These are phyloP conservation scores for Aspergillus aculeatus DNA, from an alignment of 2,329 filamentous ascomycete genomes.

Conservation along the genomic window DNA sequence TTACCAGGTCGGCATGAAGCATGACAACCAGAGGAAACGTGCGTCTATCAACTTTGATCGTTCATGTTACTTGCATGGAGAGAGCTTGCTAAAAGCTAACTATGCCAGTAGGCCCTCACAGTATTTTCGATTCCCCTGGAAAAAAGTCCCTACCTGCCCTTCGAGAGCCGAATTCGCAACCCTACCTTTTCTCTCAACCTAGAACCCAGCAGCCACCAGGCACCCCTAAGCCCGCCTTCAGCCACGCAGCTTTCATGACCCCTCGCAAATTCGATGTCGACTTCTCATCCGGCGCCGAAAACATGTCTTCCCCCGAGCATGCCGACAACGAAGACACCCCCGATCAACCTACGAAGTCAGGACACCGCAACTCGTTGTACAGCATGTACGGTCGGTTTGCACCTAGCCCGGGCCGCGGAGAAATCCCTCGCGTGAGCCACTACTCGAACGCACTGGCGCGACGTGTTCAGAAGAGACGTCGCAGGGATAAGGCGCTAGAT, in stretches of 20 bases:
- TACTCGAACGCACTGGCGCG: slow-evolving; percentile 47
- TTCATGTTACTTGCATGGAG: not conserved
- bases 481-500: slow-evolving; percentile 49
- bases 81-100: not conserved
- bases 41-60: slow-evolving; percentile 19
- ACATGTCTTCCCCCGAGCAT: slow-evolving; percentile 46
- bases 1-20: slow-evolving; percentile 46
- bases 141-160: slow-evolving; percentile 50
- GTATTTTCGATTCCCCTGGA: slow-evolving; percentile 46
- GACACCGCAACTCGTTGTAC: slow-evolving; percentile 42
- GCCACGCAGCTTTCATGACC: slow-evolving; percentile 49
- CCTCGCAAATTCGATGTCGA: slow-evolving; percentile 49
- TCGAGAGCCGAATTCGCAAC: slow-evolving; percentile 51
- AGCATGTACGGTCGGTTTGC: slow-evolving; percentile 45
- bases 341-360: slow-evolving; percentile 35
- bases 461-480: slow-evolving; percentile 51
- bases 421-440: slow-evolving; percentile 55
- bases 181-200: slow-evolving; percentile 49
- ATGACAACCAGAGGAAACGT: slow-evolving; percentile 46
- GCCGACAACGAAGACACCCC: slow-evolving; percentile 52
- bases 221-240: slow-evolving; percentile 36
- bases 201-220: slow-evolving; percentile 30
- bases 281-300: slow-evolving; percentile 50
- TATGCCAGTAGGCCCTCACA: slow-evolving; percentile 36
- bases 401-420: slow-evolving; percentile 62